These are phyloP conservation scores for Tulasnella sp. DNA, from an alignment of 768 basidiomycete species.

Conservation along the genomic window DNA sequence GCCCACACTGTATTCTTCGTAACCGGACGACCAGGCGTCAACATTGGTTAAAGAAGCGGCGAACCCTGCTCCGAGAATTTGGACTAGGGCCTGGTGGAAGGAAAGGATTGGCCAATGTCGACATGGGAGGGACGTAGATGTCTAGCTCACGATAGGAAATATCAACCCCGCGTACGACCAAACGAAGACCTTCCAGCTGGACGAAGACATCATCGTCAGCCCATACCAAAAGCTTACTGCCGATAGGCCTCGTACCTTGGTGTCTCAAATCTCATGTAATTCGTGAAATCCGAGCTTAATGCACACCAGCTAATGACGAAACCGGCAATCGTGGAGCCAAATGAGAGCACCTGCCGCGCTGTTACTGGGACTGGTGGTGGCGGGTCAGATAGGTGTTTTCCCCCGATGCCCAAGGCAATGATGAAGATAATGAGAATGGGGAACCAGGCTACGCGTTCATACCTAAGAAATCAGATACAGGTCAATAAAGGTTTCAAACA, in stretches of 20 bases:
- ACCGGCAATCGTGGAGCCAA: constrained; percentile 66
- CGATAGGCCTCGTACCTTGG: constrained; percentile 46
- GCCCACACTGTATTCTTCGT: constrained; percentile 57
- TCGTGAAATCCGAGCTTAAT: constrained; percentile 69
- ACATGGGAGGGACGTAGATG: too few relatives aligned
- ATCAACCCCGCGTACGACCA: constrained; percentile 66
- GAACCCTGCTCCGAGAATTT: constrained; percentile 66
- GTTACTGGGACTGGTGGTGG: constrained; percentile 51
- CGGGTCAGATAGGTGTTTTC: constrained; percentile 57
- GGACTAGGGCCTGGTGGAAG: constrained; percentile 40
- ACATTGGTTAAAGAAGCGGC: constrained; percentile 54
- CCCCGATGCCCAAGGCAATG: constrained; percentile 68
- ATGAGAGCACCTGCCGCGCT: constrained; percentile 55
- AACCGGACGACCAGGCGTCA: constrained; percentile 43
- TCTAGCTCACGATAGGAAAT: constrained; percentile 51
- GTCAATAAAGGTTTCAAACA: background rate
- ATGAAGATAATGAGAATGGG: constrained; percentile 72
- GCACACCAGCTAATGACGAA: constrained; percentile 63
- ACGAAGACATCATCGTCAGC: constrained; percentile 26
- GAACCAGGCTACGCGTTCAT: constrained; percentile 72
- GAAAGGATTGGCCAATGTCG: background rate
- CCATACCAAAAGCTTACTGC: background rate
- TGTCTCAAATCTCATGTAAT: constrained; percentile 58
- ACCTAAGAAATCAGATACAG: constrained; percentile 43
- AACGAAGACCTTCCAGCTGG: constrained; percentile 57